Evolutionary conservation across 352 stramenopile genomes (phyloP).

Genomic region (Thalassiosira hispida): DNA sequence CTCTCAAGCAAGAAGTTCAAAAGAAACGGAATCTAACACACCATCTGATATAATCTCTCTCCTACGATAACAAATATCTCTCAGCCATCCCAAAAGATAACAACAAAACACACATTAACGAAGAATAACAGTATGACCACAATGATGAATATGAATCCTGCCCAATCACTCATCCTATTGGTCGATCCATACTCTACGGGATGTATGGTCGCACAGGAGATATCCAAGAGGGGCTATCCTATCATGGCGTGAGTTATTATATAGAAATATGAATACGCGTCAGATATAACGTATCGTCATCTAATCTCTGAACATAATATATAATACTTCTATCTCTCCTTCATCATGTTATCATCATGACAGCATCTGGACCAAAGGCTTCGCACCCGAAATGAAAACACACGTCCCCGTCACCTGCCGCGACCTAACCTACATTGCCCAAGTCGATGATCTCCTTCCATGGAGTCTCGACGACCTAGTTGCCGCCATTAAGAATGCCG

Average conservation of each 20-base stretch:
- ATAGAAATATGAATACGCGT: neutral
- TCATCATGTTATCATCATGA: neutral
- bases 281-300: neutral
- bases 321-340: conserved; percentile 33
- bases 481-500: conserved; percentile 32
- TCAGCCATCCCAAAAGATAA: too few relatives aligned
- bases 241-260: conserved; percentile 58
- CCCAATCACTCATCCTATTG: conserved; percentile 85
- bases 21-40: too few relatives aligned
- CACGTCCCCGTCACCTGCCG: conserved; percentile 65
- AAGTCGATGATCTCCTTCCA: conserved; percentile 65
- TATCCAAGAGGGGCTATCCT: conserved; percentile 85
- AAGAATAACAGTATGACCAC: too few relatives aligned
- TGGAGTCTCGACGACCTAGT: conserved; percentile 49
- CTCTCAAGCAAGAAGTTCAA: too few relatives aligned
- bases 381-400: conserved; percentile 69
- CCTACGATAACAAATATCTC: too few relatives aligned
- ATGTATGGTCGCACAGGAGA: conserved; percentile 90
- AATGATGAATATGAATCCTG: conserved; percentile 8
- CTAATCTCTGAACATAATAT: conserved; percentile 37
- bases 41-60: too few relatives aligned
- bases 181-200: conserved; percentile 95
- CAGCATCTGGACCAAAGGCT: conserved; percentile 64
- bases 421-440: conserved; percentile 69
- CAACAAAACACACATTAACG: too few relatives aligned